These are phyloP conservation scores for Azolla pinnata DNA, from an alignment of 75 land plant genomes.

Conservation along the genomic window DNA sequence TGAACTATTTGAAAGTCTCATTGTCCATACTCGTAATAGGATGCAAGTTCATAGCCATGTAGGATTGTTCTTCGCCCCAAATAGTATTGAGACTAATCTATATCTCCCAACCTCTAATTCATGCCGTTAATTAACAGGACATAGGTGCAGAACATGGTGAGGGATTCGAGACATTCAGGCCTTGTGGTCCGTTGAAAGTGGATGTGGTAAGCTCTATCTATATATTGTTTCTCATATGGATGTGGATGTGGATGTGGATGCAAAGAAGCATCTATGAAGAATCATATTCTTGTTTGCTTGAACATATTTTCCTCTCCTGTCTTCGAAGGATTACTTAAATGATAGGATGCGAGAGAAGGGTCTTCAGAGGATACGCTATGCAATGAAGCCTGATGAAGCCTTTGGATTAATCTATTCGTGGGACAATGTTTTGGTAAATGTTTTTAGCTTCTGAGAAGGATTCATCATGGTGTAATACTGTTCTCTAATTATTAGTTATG, in stretches of 20 bases:
- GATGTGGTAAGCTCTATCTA: conserved; percentile 59
- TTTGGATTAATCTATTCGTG: conserved; percentile 96
- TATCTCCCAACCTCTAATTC: neutral
- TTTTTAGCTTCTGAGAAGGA: neutral
- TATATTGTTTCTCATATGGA: neutral
- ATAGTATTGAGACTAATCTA: too few species aligned
- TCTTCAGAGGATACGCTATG: conserved; percentile 76
- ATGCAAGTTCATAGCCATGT: too few species aligned
- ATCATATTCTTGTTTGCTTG: neutral
- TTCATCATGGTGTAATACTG: too few species aligned
- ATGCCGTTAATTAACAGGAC: conserved; percentile 31
- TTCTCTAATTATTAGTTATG: too few species aligned
- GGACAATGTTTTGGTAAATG: conserved; percentile 93
- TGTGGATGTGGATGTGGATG: too few species aligned
- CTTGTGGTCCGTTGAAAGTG: conserved; percentile 73
- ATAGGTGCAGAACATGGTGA: conserved; percentile 99
- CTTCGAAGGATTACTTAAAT: conserved; percentile 84
- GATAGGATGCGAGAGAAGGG: conserved; percentile 73
- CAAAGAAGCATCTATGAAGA: too few species aligned
- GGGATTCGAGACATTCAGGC: conserved; percentile 92
- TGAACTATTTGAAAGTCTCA: too few species aligned
- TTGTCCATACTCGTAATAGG: too few species aligned
- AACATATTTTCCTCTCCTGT: too few species aligned
- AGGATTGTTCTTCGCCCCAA: too few species aligned
- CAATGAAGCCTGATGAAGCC: conserved; percentile 98